Conservation (phyloP, 1,284 basidiomycete genomes). For the Neotropicomus parvogracilis region DNA sequence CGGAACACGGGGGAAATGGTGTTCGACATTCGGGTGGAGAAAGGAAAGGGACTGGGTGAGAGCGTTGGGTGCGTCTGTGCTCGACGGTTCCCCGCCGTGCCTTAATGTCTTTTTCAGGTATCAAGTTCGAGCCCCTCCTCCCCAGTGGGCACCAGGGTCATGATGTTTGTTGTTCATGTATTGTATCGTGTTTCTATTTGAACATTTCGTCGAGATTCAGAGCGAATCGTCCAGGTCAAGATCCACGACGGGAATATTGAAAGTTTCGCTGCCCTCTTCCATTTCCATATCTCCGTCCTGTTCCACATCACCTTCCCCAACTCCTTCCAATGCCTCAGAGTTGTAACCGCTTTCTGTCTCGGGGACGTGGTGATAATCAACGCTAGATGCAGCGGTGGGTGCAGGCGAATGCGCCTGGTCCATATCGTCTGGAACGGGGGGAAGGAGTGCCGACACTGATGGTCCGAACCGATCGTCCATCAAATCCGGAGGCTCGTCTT, state of each 20-base stretch:
- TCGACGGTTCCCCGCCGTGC: background rate
- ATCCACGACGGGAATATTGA: constrained; percentile 27
- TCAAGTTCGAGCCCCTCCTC: constrained; percentile 45
- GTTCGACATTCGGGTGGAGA: constrained; percentile 91
- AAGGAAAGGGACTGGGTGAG: constrained; percentile 71
- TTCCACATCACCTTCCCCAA: constrained; percentile 29
- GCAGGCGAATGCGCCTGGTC: constrained; percentile 46
- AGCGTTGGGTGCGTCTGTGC: constrained; percentile 59
- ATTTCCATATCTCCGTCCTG: constrained; percentile 26
- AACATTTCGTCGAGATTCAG: constrained; percentile 13
- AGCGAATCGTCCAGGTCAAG: constrained; percentile 26
- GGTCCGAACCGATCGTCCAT: constrained; percentile 28
- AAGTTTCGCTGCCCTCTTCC: constrained; percentile 23
- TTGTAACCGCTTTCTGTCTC: constrained; percentile 48
- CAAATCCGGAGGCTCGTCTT: constrained; percentile 17
- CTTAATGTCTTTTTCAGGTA: constrained; percentile 39
- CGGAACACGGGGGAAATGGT: constrained; percentile 59
- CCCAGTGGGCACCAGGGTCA: constrained; percentile 41
- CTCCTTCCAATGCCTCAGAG: constrained; percentile 38
- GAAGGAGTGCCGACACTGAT: constrained; percentile 24
- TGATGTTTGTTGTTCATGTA: constrained; percentile 10
- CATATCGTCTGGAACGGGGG: constrained; percentile 22
- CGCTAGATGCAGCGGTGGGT: constrained; percentile 46
- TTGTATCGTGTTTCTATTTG: background rate
- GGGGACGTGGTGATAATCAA: constrained; percentile 35